A percentile compares a stretch with the other conserved stretches of the same genome.
Evolutionary conservation across 805 yeast genomes (phyloP).

Genomic region (Sugiyamaella mastotermitis): DNA sequence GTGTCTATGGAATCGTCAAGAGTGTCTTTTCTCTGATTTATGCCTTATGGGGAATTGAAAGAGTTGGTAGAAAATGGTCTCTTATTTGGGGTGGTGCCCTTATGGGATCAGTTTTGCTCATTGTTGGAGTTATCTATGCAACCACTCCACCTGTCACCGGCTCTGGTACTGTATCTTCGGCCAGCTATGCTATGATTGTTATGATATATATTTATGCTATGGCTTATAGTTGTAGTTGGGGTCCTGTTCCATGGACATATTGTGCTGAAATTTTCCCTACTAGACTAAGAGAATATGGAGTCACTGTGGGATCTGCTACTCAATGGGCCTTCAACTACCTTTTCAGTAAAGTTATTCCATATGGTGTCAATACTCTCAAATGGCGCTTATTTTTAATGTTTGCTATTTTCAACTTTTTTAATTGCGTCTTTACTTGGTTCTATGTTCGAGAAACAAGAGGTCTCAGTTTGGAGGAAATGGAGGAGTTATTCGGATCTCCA

Average conservation of each 20-base stretch:
- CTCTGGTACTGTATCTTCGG: too few species aligned
- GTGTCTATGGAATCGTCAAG: slow-evolving; percentile 19
- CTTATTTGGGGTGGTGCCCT: slow-evolving; percentile 15
- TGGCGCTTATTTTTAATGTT: slow-evolving; percentile 36
- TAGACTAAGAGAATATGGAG: slow-evolving; percentile 69
- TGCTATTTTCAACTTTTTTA: slow-evolving; percentile 35
- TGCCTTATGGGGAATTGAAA: slow-evolving; percentile 13
- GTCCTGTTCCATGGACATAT: slow-evolving; percentile 86
- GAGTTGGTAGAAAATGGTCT: slow-evolving; percentile 16
- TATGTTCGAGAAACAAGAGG: slow-evolving; percentile 72
- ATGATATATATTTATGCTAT: slow-evolving; percentile 61
- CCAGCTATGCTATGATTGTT: slow-evolving; percentile 38
- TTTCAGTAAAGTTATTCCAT: too few species aligned
- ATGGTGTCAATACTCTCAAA: slow-evolving; percentile 11
- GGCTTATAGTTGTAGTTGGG: slow-evolving; percentile 66
- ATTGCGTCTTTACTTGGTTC: slow-evolving; percentile 49
- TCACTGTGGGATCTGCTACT: slow-evolving; percentile 66
- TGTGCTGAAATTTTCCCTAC: slow-evolving; percentile 79
- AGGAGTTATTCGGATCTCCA: slow-evolving; percentile 41
- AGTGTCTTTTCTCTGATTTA: slow-evolving; percentile 11
- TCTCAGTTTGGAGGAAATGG: slow-evolving; percentile 72
- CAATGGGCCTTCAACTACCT: slow-evolving; percentile 47
- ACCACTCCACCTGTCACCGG: slow-evolving; percentile 9
- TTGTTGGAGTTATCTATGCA: slow-evolving; percentile 14
- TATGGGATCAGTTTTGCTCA: slow-evolving; percentile 15